Evolutionary conservation across 176 grass and related monocot genomes (phyloP).

Genomic region (Thalia dealbata): DNA sequence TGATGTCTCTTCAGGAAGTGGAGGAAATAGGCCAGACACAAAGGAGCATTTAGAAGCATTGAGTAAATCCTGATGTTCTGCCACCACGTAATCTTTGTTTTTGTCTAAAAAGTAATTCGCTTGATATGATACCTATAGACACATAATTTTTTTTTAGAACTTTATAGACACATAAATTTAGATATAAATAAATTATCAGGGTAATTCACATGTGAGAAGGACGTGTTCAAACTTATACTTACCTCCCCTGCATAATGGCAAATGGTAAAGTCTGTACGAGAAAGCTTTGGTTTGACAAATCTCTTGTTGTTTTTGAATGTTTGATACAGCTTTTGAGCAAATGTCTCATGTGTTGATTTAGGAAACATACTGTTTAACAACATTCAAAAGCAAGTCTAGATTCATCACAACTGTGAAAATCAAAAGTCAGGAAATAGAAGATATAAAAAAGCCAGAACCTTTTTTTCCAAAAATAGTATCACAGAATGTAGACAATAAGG

Average conservation of each 20-base stretch:
- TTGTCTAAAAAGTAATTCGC: conserved; percentile 88
- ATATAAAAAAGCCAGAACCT: not conserved
- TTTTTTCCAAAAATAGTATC: not conserved
- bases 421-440: not conserved
- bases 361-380: conserved; percentile 80
- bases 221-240: conserved; percentile 26
- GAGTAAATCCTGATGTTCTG: conserved; percentile 91
- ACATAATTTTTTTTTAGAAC: no score
- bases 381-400: conserved; percentile 4
- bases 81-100: conserved; percentile 99
- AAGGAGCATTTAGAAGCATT: conserved; percentile 75
- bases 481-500: not conserved
- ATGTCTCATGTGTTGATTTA: conserved; percentile 97
- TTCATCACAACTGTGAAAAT: not conserved
- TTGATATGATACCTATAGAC: conserved; percentile 74
- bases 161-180: conserved; percentile 25
- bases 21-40: conserved; percentile 72
- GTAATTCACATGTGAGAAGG: conserved; percentile 17
- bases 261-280: conserved; percentile 86
- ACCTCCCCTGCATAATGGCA: conserved; percentile 96
- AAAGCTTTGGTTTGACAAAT: conserved; percentile 92
- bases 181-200: conserved; percentile 7
- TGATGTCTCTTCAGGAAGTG: conserved; percentile 83
- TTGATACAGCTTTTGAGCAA: conserved; percentile 92
- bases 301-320: conserved; percentile 88